Evolutionary conservation across 148 eudicot genomes (phyloP).

Genomic region (Silene conica): DNA sequence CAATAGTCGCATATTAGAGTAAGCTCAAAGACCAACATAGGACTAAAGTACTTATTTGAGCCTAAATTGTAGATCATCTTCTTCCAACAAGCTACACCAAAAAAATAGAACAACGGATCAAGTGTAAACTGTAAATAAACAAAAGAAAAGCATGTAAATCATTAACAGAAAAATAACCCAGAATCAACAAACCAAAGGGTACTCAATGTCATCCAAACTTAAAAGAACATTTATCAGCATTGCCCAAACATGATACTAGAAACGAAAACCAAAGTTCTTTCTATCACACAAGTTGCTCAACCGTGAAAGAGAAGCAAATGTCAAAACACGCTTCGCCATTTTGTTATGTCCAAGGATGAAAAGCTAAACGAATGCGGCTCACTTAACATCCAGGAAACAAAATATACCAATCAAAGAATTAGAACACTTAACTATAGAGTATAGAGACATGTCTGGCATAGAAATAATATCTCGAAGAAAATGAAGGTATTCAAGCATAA

Average conservation of each 20-base stretch:
- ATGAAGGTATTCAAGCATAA: background rate
- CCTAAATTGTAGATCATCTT: background rate
- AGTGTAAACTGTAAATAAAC: too few species aligned
- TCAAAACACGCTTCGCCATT: background rate
- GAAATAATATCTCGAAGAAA: background rate
- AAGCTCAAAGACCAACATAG: slow-evolving; percentile 13
- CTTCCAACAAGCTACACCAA: background rate
- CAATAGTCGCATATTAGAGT: slow-evolving; percentile 36
- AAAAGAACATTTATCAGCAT: too few species aligned
- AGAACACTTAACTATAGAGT: too few species aligned
- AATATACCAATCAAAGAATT: background rate
- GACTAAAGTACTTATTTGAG: background rate
- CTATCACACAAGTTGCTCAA: background rate
- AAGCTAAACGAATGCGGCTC: background rate
- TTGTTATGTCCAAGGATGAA: background rate
- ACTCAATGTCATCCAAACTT: background rate
- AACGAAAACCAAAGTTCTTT: background rate
- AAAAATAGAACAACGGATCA: background rate
- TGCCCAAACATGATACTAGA: background rate
- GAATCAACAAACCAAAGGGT: background rate
- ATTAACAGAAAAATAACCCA: background rate
- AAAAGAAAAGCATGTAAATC: background rate
- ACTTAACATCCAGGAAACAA: background rate
- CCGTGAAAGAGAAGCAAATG: background rate
- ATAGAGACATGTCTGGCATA: background rate